Evolutionary conservation across 495 filamentous ascomycete genomes (phyloP), one percentile per base, ranked within the genome.

Genomic region (Penicillium crystallinum): DNA sequence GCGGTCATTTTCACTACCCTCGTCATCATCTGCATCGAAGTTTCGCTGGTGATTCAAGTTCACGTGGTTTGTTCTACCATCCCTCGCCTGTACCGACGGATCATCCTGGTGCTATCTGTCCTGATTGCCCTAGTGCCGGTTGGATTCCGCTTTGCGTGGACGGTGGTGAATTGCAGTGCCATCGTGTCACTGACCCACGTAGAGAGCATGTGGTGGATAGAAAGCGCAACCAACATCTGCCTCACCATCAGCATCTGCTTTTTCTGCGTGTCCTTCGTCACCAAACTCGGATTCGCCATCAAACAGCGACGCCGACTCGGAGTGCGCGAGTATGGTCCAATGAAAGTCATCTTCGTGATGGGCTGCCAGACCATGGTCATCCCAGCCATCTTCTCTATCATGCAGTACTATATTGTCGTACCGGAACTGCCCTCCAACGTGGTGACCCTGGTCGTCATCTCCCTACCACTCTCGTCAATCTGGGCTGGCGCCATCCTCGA

Each of bases 401-500:
- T 90, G 17, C 77, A 89, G 53, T 89, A 79, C 63, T 48, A 64
- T 14, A 56, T 67, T 46, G 53, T 54, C 18, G 79, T 87, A 53
- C 80, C 81, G 3, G 78, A 84, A 46, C 69, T 88, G 31, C 65
- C 69, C 50, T 79, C 86, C 34, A 74, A 87, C 38, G 75, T 82
- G 14, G 65, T 85, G 2, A 89, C 87, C 9, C 71, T 86, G 3
- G 85, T 89, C 33, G 76, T 83, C 37, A 74, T 95, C 51, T 86
- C 86, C 37, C 79, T 93, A 2, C 90, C 90, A 0, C 78, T 96
- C 2, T 91, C 89, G 17, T 84, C 85, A 5, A 81, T 95, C 57
- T 95, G 81, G 90, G 90, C 81, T 53, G 74, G 73, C 48, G 75
- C 66, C 36, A 71, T 57, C 47, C 73, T 78, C 31, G 59, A 64